phyloP scores from a whole-genome alignment of 2,329 filamentous ascomycete species.

The Ceratocystis cubensis region DNA sequence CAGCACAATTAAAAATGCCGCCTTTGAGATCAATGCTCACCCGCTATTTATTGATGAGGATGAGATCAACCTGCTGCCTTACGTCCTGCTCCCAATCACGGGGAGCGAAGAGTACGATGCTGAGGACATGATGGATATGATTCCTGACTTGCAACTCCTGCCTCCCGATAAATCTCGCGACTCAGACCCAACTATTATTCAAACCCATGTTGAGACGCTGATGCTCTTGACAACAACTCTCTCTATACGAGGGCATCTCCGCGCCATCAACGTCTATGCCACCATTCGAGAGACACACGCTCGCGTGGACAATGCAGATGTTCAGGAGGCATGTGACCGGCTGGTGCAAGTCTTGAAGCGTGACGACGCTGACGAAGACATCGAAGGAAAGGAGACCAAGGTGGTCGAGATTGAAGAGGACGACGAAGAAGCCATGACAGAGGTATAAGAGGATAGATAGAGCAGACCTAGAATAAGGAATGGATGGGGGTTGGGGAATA shows the following conservation, averaged over 20 bases:
- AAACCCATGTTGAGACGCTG: conserved; percentile 81
- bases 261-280: conserved; percentile 72
- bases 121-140: conserved; percentile 75
- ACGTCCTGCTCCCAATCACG: conserved; percentile 76
- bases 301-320: conserved; percentile 62
- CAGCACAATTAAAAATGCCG: conserved; percentile 84
- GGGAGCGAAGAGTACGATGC: conserved; percentile 79
- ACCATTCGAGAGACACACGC: conserved; percentile 77
- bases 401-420: conserved; percentile 36
- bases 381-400: conserved; percentile 32
- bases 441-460: conserved; percentile 33
- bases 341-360: conserved; percentile 80
- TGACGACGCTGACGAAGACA: conserved; percentile 50
- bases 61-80: conserved; percentile 71
- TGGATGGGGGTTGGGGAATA: neutral
- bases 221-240: conserved; percentile 69
- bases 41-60: conserved; percentile 55
- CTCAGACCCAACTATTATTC: conserved; percentile 58
- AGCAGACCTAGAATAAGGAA: neutral
- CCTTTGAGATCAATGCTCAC: conserved; percentile 70
- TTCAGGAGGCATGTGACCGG: conserved; percentile 74
- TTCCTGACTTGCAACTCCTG: conserved; percentile 78
- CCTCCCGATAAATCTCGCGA: conserved; percentile 84
- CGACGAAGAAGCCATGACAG: conserved; percentile 42
- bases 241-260: conserved; percentile 60